Base-by-base conservation (phyloP, 108 stramenopile genomes). In the Skeletonema potamos region DNA sequence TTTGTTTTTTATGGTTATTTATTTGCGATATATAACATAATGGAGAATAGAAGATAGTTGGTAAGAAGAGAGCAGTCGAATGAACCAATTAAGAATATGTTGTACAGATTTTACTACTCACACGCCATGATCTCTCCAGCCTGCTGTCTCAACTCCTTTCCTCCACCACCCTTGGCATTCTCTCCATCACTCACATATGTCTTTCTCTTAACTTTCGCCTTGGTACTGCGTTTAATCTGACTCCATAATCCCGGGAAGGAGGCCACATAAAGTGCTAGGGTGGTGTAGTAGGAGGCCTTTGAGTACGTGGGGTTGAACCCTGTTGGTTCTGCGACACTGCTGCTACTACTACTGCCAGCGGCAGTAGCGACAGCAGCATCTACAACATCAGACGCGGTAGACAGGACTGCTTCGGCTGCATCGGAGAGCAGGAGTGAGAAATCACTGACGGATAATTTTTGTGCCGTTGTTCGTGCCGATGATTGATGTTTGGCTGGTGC, bases 121-220 rank as follows among this genome's bases (percentile, higher is more conserved):
- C 87, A 96, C n/a, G 96, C 96, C 96, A 96, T 96, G 57, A 96
- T 93, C 74, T 96, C 96, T 59, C 92, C 93, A 48, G 96, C 93
- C 66, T 93, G 89, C 61, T 90, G 86, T n/a, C 92, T 71, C 51
- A 80, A 67, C 66, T 87, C 88, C 20, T 84, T 89, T 27, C 66
- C 81, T 32, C 77, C 71, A 12, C 69, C 37, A 28, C 71, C 66
- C 65, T 86, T 84, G 20, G 89, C 89, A 6, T 79, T 79, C 51
- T 70, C 72, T 24, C 48, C 48, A 51, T 51, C 48, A 79, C 85
- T 77, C 34, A 93, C 87, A 82, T 84, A 96, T 34, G 87, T 93
- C 77, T 90, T 96, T 63, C 87, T 75, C 82, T 95, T 96, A 26
- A 92, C 81, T 60, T 96, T 93, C 66, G 92, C 90, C 66, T 82